phyloP scores from a whole-genome alignment of 169 alveolate genomes.

The Plasmodium vivax region DNA sequence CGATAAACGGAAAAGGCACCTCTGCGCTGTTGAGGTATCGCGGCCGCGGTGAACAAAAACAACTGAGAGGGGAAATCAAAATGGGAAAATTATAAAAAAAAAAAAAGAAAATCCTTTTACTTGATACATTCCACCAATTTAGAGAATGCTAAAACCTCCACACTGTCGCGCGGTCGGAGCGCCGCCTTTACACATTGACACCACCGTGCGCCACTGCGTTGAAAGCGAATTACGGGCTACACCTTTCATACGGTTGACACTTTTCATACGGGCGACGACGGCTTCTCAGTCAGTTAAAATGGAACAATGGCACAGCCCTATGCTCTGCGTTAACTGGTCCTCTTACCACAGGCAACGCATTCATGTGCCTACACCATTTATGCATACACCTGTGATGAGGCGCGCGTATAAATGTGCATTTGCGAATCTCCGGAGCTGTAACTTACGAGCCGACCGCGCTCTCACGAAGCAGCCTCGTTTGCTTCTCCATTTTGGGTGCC shows the following conservation, averaged over 20 bases:
- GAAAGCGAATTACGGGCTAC: not conserved
- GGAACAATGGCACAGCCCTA: not conserved
- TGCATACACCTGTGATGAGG: not conserved
- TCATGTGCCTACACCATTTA: not conserved
- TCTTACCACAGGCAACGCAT: not conserved
- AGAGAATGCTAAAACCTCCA: not conserved
- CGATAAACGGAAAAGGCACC: not conserved
- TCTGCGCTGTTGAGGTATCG: not conserved
- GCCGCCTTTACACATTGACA: not conserved
- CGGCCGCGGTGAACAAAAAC: not conserved
- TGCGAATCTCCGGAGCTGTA: not conserved
- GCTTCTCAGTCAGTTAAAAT: not conserved
- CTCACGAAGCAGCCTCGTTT: not conserved
- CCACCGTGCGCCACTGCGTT: not conserved
- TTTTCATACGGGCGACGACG: not conserved
- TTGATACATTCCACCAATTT: not conserved
- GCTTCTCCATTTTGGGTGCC: not conserved
- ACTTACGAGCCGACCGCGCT: not conserved
- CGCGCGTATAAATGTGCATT: not conserved
- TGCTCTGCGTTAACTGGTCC: not conserved
- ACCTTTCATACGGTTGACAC: not conserved
- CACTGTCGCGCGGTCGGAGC: not conserved
- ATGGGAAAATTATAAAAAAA: not conserved
- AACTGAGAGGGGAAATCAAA: not conserved
- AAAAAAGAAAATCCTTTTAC: not conserved